Evolutionary conservation across 2,329 filamentous ascomycete species (phyloP).

Genomic region (Neurospora sp.): DNA sequence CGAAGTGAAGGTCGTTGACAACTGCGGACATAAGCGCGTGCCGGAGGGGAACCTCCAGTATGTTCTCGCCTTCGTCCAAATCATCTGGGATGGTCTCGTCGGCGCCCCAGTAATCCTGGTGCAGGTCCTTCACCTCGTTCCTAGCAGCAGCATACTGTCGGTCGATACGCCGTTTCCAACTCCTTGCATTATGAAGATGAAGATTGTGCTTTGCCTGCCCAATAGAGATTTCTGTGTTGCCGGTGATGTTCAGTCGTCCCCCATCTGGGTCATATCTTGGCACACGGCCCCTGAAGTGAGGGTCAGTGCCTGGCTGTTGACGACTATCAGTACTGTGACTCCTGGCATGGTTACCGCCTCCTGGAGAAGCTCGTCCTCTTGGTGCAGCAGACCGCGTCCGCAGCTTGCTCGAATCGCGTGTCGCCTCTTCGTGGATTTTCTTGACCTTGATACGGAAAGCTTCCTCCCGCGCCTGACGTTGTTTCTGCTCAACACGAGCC

Average conservation of each 20-base stretch:
- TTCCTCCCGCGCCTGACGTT: conserved; percentile 80
- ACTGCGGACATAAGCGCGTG: conserved; percentile 73
- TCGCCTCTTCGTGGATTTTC: conserved; percentile 65
- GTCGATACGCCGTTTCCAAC: conserved; percentile 89
- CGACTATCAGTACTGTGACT: conserved; percentile 47
- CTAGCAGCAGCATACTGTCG: conserved; percentile 59
- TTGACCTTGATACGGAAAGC: conserved; percentile 83
- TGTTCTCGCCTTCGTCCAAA: conserved; percentile 69
- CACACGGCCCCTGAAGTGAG: conserved; percentile 29
- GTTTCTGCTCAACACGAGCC: conserved; percentile 80
- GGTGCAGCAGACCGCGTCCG: conserved; percentile 45
- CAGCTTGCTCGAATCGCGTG: conserved; percentile 40
- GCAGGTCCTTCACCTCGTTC: conserved; percentile 66
- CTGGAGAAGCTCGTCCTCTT: conserved; percentile 24
- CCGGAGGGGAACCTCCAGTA: conserved; percentile 75
- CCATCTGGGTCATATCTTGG: conserved; percentile 74
- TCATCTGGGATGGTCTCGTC: conserved; percentile 69
- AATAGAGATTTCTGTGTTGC: conserved; percentile 60
- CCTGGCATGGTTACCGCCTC: conserved; percentile 30
- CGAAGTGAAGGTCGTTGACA: conserved; percentile 75
- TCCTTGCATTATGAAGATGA: conserved; percentile 72
- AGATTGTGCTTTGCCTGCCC: conserved; percentile 68
- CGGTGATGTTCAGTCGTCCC: conserved; percentile 57
- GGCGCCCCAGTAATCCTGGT: conserved; percentile 69
- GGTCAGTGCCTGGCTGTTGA: conserved; percentile 24